Base-by-base conservation (phyloP, 257 asterid species). In the Penstemon newberryi region DNA sequence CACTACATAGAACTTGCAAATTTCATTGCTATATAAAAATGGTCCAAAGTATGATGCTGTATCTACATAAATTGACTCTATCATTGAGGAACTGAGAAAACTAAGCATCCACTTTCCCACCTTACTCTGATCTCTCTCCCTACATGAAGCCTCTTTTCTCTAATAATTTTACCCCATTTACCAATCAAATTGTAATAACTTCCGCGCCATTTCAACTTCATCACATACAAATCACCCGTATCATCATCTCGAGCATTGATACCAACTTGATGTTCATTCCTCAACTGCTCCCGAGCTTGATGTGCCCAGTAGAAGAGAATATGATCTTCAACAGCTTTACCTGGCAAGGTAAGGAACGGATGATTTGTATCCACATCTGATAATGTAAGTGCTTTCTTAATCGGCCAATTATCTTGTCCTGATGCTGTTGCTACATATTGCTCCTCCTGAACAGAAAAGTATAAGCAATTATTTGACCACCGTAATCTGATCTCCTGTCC, bases 291-390 rank as follows among this genome's bases (percentile, higher is more conserved):
- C 50, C 88, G 77, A 49, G 88, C 86, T 79, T 80, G 90, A 44
- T 78, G 80, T 13, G 86, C 63, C 95, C 95, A 89, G 75, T 77
- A 83, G 65, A 80, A 85, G 51, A 89, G 86, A 70, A 89, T 79
- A 70, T 89, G 88, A 73, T 89, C 95, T 63, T 89, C 95, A 47
- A 89, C 95, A 15, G 96, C 87, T 70, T 89, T 89, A 5, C 96
- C 96, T 0, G 96, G 92, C 68, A 89, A 81, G 46, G 96, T 89
- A 64, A 89, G 95, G 70, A 89, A 89, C 39, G 96, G 96, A 77
- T 89, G 96, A 77, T 85, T 89, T 36, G 88, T 89, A 65, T 89
- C 96, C 74, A 87, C 95, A 69, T 89, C 96, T 1, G 96, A 89
- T 75, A 79, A 80, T 8, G 96, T 89, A 60, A 89, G 90, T 8